Percentiles rank a stretch among this genome's conserved stretches.
These are phyloP conservation scores for Trichoderma koningii DNA, from an alignment of 2,329 filamentous ascomycete species.

Conservation along the genomic window DNA sequence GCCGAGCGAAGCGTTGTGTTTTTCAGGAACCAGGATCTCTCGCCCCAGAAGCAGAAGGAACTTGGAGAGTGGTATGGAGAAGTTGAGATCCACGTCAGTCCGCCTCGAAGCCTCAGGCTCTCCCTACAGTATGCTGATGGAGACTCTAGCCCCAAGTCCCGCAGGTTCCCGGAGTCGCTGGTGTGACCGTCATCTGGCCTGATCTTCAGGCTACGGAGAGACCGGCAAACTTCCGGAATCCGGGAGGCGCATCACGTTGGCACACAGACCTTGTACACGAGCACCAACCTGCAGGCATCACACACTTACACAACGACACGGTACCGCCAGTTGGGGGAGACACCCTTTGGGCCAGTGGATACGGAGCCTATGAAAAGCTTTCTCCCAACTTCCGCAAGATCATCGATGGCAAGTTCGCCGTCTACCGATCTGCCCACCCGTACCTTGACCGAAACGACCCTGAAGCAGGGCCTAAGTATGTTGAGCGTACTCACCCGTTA, in stretches of 20 bases:
- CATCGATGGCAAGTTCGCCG: conserved; percentile 66
- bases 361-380: conserved; percentile 72
- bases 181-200: conserved; percentile 70
- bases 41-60: conserved; percentile 63
- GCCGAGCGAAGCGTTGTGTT: conserved; percentile 68
- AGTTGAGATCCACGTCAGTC: conserved; percentile 66
- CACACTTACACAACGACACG: conserved; percentile 69
- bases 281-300: conserved; percentile 68
- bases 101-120: too few species aligned
- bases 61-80: conserved; percentile 66
- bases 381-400: conserved; percentile 69
- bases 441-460: conserved; percentile 67
- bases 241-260: conserved; percentile 68
- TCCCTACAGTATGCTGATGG: not conserved
- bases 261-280: conserved; percentile 73
- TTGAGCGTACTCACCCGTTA: conserved; percentile 69
- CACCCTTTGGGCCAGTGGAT: conserved; percentile 72
- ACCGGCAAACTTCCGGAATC: conserved; percentile 63
- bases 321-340: conserved; percentile 67
- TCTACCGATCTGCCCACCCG: conserved; percentile 66
- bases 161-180: conserved; percentile 66
- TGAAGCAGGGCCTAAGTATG: conserved; percentile 60
- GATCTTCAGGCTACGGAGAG: conserved; percentile 64
- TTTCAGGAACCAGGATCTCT: conserved; percentile 63
- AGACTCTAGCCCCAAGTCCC: conserved; percentile 64